Conservation (phyloP, 176 grass and related monocot genomes). For the Lolium rigidum region DNA sequence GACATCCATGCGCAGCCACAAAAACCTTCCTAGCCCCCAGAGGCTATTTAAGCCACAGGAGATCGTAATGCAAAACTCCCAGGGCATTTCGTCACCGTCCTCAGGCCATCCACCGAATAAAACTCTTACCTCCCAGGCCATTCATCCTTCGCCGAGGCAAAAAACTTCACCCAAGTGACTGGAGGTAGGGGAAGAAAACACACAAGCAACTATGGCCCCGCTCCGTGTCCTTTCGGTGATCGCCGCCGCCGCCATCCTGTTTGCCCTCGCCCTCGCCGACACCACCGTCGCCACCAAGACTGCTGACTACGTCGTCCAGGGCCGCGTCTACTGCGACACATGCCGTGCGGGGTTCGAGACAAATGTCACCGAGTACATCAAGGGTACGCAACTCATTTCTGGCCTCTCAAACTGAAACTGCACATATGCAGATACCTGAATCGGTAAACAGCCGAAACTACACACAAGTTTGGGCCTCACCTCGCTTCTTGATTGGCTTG, state of each 20-base stretch:
- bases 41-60: conserved; percentile 27
- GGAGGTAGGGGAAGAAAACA: conserved; percentile 36
- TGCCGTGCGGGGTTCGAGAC: conserved; percentile 89
- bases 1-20: not conserved
- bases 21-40: not conserved
- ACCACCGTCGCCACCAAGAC: not conserved
- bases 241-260: conserved; percentile 36
- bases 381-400: conserved; percentile 41
- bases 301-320: conserved; percentile 58
- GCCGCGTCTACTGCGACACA: conserved; percentile 88
- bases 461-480: conserved; percentile 5
- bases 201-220: conserved; percentile 61
- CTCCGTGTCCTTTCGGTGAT: conserved; percentile 41
- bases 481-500: conserved; percentile 7
- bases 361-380: conserved; percentile 66
- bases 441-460: not conserved
- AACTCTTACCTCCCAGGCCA: not conserved
- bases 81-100: conserved; percentile 46
- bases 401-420: not conserved
- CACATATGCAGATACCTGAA: not conserved
- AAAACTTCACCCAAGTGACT: not conserved
- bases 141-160: conserved; percentile 23
- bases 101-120: conserved; percentile 32
- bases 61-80: not conserved
- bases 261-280: conserved; percentile 42